Percentiles rank a stretch among this genome's conserved stretches.
Evolutionary conservation across 1,139 yeast genomes (phyloP).

Genomic region (Keqinozyma sinolaborantium): DNA sequence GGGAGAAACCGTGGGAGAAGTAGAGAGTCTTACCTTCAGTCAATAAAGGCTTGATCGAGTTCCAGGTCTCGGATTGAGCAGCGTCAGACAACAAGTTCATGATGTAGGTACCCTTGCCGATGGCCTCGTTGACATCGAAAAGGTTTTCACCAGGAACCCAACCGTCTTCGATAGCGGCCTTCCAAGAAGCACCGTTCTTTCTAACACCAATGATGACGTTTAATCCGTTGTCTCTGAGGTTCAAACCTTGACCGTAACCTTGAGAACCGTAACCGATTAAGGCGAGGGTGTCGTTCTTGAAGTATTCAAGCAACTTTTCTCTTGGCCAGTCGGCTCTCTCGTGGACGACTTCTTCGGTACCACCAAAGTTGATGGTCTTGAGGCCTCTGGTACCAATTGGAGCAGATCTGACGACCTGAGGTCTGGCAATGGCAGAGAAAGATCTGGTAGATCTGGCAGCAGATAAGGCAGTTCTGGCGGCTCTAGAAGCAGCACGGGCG

Average conservation of each 20-base stretch:
- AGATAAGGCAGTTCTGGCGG: conserved; percentile 48
- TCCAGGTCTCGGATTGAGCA: conserved; percentile 99
- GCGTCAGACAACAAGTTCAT: conserved; percentile 99
- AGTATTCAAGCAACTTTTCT: conserved; percentile 92
- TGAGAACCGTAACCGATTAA: conserved; percentile 99
- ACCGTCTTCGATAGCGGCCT: conserved; percentile 98
- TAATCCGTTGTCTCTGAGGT: conserved; percentile 97
- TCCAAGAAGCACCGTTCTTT: conserved; percentile 98
- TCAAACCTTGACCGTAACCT: conserved; percentile 99
- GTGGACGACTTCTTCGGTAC: conserved; percentile 91
- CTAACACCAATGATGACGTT: conserved; percentile 98
- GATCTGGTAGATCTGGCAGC: conserved; percentile 56
- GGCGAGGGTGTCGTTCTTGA: conserved; percentile 97
- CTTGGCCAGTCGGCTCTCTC: conserved; percentile 99
- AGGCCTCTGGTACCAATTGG: conserved; percentile 69
- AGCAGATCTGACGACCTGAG: conserved; percentile 38
- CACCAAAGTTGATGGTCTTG: conserved; percentile 96
- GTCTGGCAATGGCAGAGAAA: conserved; percentile 55
- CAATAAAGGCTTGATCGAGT: conserved; percentile 77
- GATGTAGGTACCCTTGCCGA: conserved; percentile 84
- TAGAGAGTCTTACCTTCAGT: conserved; percentile 97
- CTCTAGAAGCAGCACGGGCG: conserved; percentile 59
- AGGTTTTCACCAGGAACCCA: conserved; percentile 99
- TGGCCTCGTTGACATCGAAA: conserved; percentile 92
- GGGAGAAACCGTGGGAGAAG: conserved; percentile 99